Percentiles rank a stretch among this genome's conserved stretches.
Evolutionary conservation across 768 basidiomycete genomes (phyloP).

Genomic region (Hygrophoropsis aurantiaca): DNA sequence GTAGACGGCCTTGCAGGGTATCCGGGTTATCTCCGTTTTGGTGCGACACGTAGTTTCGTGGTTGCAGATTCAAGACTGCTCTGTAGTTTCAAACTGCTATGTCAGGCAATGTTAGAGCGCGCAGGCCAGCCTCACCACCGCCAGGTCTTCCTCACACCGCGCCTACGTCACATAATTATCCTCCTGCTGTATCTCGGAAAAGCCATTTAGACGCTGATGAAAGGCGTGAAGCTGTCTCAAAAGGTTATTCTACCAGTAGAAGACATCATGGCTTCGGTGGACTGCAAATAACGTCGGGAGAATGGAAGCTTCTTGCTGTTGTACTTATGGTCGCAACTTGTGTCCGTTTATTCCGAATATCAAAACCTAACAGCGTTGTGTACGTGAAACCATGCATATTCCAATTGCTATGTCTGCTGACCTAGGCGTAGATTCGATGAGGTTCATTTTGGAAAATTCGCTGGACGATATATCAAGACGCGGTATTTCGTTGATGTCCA

Average conservation of each 20-base stretch:
- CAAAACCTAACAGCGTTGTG: conserved; percentile 90
- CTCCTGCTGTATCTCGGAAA: conserved; percentile 48
- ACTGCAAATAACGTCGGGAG: conserved; percentile 62
- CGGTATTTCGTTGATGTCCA: conserved; percentile 95
- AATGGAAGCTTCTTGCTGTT: conserved; percentile 71
- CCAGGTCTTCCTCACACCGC: conserved; percentile 39
- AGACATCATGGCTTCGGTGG: conserved; percentile 55
- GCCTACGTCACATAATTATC: conserved; percentile 52
- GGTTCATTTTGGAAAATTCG: conserved; percentile 98
- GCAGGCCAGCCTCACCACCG: conserved; percentile 70
- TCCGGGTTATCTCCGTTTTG: no score
- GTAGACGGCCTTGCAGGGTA: no score
- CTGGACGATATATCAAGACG: conserved; percentile 89
- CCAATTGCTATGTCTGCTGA: not conserved
- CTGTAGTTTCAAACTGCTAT: conserved; percentile 20
- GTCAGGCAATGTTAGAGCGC: conserved; percentile 56
- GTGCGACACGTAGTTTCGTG: no score
- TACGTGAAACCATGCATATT: conserved; percentile 43
- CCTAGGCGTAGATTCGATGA: conserved; percentile 79
- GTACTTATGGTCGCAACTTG: conserved; percentile 67
- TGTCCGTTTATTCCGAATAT: conserved; percentile 87
- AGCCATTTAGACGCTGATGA: conserved; percentile 76
- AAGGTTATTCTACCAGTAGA: conserved; percentile 55
- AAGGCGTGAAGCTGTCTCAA: conserved; percentile 67
- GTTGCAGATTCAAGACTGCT: no score